Percentiles rank a stretch among this genome's conserved stretches.
Conservation (phyloP, 2,329 filamentous ascomycete species). For the Microdochium bolleyi region DNA sequence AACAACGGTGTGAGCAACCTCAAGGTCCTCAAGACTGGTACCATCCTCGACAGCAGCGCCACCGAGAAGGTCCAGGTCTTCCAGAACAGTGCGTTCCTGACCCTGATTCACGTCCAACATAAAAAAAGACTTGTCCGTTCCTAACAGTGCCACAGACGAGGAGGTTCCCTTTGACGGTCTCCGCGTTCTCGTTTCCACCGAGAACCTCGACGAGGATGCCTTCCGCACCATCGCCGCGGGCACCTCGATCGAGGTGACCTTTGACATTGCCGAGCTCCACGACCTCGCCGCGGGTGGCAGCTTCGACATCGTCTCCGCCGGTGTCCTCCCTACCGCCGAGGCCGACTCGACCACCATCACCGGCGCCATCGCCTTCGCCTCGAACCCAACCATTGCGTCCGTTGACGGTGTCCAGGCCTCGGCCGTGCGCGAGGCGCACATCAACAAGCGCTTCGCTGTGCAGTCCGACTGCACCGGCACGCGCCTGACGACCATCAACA, state of each 20-base stretch:
- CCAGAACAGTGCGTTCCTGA: conserved; percentile 30
- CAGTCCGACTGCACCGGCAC: conserved; percentile 46
- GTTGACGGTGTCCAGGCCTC: conserved; percentile 49
- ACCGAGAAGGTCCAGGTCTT: conserved; percentile 46
- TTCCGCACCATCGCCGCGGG: conserved; percentile 41
- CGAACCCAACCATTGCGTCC: conserved; percentile 48
- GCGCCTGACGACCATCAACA: conserved; percentile 32
- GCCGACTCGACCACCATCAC: conserved; percentile 42
- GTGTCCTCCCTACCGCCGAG: conserved; percentile 47
- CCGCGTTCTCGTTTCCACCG: conserved; percentile 37
- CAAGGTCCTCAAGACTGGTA: conserved; percentile 45
- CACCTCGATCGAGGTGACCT: conserved; percentile 41
- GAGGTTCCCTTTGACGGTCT: conserved; percentile 44
- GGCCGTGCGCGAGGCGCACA: conserved; percentile 36
- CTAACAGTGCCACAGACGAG: conserved; percentile 20
- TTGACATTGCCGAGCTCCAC: conserved; percentile 49
- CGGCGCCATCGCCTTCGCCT: conserved; percentile 47
- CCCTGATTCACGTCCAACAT: neutral
- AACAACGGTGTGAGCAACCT: conserved; percentile 41
- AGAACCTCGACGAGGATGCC: conserved; percentile 33
- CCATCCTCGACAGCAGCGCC: conserved; percentile 41
- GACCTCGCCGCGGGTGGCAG: conserved; percentile 41
- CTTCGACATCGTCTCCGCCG: conserved; percentile 47
- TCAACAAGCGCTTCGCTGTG: conserved; percentile 41
- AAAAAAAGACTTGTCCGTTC: neutral